Percentiles rank a stretch among this genome's conserved stretches.
Evolutionary conservation across 306 rosid genomes (phyloP).

Genomic region (Echinosophora koreensis): DNA sequence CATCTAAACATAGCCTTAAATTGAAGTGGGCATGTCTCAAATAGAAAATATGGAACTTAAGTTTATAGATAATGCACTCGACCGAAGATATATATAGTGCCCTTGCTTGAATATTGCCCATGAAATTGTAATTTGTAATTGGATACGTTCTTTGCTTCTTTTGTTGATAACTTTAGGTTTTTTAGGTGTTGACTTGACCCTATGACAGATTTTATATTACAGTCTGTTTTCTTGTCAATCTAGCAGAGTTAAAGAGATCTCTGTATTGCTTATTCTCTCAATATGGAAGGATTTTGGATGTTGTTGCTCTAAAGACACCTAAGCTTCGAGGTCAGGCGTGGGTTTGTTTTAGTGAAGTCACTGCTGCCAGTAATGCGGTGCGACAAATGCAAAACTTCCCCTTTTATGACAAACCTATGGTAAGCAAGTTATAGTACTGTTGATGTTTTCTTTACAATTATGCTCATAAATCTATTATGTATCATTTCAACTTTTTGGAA

Average conservation of each 20-base stretch:
- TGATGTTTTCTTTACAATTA: slow-evolving; percentile 36
- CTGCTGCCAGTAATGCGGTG: slow-evolving; percentile 99
- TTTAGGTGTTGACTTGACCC: slow-evolving; percentile 21
- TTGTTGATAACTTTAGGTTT: background rate
- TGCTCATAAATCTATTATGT: background rate
- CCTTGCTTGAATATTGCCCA: background rate
- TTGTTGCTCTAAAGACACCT: slow-evolving; percentile 91
- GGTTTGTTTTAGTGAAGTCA: slow-evolving; percentile 95
- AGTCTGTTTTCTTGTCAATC: slow-evolving; percentile 23
- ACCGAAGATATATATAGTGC: too few relatives aligned
- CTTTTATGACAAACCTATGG: slow-evolving; percentile 98
- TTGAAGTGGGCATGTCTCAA: slow-evolving; percentile 12
- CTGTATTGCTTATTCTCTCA: slow-evolving; percentile 94
- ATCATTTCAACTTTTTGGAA: background rate
- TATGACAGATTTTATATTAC: slow-evolving; percentile 2
- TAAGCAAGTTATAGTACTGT: slow-evolving; percentile 50
- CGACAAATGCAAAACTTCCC: slow-evolving; percentile 99
- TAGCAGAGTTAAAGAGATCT: slow-evolving; percentile 92
- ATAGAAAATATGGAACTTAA: slow-evolving; percentile 2
- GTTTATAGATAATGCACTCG: background rate
- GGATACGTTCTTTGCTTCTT: background rate
- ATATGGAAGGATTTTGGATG: slow-evolving; percentile 93
- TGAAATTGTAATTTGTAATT: slow-evolving; percentile 31
- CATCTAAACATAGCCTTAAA: background rate
- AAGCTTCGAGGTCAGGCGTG: slow-evolving; percentile 98